These are phyloP conservation scores for Pythium apleroticum DNA, from an alignment of 352 stramenopile genomes.

Conservation along the genomic window DNA sequence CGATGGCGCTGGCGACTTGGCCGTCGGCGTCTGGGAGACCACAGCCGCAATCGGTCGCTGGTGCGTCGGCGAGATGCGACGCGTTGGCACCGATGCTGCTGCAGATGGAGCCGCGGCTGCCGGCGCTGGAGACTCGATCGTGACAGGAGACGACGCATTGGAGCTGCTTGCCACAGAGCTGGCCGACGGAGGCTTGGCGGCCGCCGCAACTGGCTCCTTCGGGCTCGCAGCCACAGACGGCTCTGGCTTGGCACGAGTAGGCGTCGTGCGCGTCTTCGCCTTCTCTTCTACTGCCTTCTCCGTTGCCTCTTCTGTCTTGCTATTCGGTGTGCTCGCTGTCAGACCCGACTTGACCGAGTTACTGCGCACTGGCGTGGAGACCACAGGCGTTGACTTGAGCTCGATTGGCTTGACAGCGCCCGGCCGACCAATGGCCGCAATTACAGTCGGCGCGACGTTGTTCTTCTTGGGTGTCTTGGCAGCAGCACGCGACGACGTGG, in stretches of 20 bases:
- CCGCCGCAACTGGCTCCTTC: conserved; percentile 26
- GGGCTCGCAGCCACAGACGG: conserved; percentile 33
- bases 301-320: conserved; percentile 50
- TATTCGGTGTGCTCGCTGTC: conserved; percentile 35
- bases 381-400: conserved; percentile 67
- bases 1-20: conserved; percentile 27
- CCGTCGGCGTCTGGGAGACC: conserved; percentile 21
- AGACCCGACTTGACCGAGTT: conserved; percentile 43
- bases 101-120: not conserved
- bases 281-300: conserved; percentile 47
- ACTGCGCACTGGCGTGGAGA: conserved; percentile 35
- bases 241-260: conserved; percentile 47
- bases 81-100: not conserved
- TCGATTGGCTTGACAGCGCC: conserved; percentile 77
- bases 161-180: conserved; percentile 26
- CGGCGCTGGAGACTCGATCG: conserved; percentile 19
- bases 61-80: conserved; percentile 24
- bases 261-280: conserved; percentile 44
- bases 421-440: conserved; percentile 72
- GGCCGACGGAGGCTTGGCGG: conserved; percentile 22
- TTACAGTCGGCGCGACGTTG: conserved; percentile 44
- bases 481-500: conserved; percentile 24
- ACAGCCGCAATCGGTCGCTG: conserved; percentile 21
- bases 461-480: conserved; percentile 71
- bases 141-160: conserved; percentile 20